Evolutionary conservation across 139 green algal species (phyloP).

Genomic region (Chlorella sp.): DNA sequence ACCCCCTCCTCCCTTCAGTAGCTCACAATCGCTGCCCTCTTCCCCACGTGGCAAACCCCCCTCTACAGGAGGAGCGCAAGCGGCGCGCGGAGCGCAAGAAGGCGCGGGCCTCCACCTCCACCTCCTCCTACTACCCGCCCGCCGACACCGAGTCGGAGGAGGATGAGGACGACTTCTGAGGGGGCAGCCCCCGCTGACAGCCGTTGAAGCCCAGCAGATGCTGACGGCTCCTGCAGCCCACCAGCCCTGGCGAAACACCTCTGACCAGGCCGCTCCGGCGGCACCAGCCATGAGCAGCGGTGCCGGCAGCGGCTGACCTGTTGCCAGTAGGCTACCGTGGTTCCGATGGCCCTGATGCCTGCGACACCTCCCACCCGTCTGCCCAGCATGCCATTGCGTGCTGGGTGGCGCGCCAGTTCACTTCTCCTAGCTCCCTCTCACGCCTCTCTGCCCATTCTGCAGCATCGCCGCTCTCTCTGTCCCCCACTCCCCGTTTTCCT

Average conservation of each 20-base stretch:
- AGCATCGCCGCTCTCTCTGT: not conserved
- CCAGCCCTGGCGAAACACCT: too few species aligned
- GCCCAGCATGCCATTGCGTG: not conserved
- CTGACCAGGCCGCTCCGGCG: too few species aligned
- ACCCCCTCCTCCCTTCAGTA: too few species aligned
- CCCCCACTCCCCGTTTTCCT: not conserved
- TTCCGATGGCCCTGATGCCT: too few species aligned
- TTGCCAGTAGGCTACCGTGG: too few species aligned
- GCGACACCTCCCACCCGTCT: not conserved
- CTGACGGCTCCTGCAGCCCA: not conserved
- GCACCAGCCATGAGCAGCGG: too few species aligned
- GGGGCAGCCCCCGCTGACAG: too few species aligned
- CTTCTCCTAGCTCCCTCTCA: not conserved
- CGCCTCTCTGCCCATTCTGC: not conserved
- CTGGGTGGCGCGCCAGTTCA: not conserved
- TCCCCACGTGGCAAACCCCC: too few species aligned
- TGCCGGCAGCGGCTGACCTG: too few species aligned
- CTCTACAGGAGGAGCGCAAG: constrained; percentile 29
- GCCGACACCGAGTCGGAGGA: constrained; percentile 5
- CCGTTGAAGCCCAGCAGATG: not conserved
- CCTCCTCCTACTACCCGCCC: not conserved
- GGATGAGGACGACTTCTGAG: constrained; percentile 34
- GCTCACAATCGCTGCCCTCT: too few species aligned
- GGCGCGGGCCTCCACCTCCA: not conserved
- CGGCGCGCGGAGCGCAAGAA: constrained; percentile 17